Base-by-base conservation (phyloP, 495 filamentous ascomycete genomes). In the Podospora didyma region DNA sequence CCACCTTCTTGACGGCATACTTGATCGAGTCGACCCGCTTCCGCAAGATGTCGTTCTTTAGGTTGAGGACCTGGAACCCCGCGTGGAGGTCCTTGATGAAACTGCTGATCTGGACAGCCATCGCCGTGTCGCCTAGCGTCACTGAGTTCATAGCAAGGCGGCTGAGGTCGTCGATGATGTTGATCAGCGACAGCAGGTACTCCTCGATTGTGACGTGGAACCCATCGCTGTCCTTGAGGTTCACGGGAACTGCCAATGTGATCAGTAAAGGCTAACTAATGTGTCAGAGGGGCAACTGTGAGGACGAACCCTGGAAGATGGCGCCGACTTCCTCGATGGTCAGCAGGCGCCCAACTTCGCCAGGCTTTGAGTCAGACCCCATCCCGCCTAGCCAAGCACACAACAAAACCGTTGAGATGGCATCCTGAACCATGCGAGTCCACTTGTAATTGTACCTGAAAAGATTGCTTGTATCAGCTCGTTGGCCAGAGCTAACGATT, bases 201-300 rank as follows among this genome's bases (percentile, higher is more conserved):
- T 98, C 94, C 73, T 98, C 94, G 65, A 96, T 92, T 26, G 91
- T 93, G 56, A 98, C 75, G 68, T 97, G 94, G 81, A 98, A 98
- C 23, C 84, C 81, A 70, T 97, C 95, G 58, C 81, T 70, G 58
- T 89, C 88, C 72, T 96, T 96, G 60, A 97, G 82, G 67, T 96
- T 97, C 61, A 96, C 86, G 21, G 94, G 95, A n/a, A 97, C 94
- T 96, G 59, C 16, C 12, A 17, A 41, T 20, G 12, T 49, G 39
- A 46, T 61, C 4, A 55, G 47, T 42, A 10, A 35, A 39, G 17
- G 62, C 34, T 26, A 52, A 24, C 46, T 26, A 11, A 37, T 53
- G 24, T 49, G 47, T 16, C 31, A 31, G 26, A 31, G 9, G 26
- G 26, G 4, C n/a, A n/a, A 9, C 26, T 4, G 26, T 31, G 9